Conservation (phyloP, 345 rosid species). For the Clarkia xantiana region DNA sequence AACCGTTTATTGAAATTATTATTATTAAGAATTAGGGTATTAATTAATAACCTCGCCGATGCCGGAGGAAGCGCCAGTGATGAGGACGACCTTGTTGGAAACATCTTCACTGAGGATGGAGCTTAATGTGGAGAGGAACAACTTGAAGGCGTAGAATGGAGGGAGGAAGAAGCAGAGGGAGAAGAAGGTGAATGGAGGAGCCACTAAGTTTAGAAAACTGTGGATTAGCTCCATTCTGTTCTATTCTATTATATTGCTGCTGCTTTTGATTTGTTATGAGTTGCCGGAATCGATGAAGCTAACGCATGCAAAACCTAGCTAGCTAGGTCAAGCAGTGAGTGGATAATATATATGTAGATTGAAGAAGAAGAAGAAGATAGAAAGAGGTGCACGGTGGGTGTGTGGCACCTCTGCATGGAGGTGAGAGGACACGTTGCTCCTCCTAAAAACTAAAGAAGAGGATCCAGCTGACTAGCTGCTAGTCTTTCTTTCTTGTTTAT, state of each 20-base stretch:
- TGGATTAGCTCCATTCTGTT: conserved; percentile 14
- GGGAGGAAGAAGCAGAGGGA: conserved; percentile 15
- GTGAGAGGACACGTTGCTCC: too few species aligned
- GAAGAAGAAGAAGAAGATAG: too few species aligned
- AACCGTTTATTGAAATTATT: not conserved
- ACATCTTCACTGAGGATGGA: conserved; percentile 12
- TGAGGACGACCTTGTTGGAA: conserved; percentile 19
- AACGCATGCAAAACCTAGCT: too few species aligned
- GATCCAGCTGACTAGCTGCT: too few species aligned
- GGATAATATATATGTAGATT: too few species aligned
- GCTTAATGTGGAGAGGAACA: conserved; percentile 4
- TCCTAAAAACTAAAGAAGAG: too few species aligned
- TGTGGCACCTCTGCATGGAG: too few species aligned
- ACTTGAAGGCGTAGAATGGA: conserved; percentile 12
- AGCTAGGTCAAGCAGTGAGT: too few species aligned
- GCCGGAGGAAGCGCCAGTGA: conserved; percentile 22
- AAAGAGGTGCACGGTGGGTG: too few species aligned
- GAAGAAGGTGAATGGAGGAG: conserved; percentile 14
- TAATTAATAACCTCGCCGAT: conserved; percentile 15
- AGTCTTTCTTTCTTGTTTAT: too few species aligned
- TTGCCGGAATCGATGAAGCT: too few species aligned
- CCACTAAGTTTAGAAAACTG: conserved; percentile 13
- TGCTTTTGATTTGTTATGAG: not conserved
- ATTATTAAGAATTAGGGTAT: too few species aligned
- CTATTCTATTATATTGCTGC: not conserved